Percentiles rank a stretch among this genome's conserved stretches.
phyloP scores from a whole-genome alignment of 2,329 filamentous ascomycete species.

The Trichoderma sp. region DNA sequence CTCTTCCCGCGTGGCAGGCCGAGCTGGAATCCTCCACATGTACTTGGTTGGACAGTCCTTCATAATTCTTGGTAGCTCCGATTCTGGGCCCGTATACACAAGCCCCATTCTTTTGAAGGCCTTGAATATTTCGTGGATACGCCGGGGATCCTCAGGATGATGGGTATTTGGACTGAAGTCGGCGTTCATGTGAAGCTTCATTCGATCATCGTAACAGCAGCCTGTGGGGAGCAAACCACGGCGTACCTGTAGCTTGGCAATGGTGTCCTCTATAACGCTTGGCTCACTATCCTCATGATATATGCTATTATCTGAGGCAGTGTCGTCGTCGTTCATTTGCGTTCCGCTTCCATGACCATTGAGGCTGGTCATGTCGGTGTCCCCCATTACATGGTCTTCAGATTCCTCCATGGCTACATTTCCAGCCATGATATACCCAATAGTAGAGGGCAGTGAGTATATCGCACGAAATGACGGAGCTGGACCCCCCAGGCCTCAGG shows the following conservation, averaged over 20 bases:
- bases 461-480: background rate
- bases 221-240: conserved; percentile 64
- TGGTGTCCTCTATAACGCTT: conserved; percentile 37
- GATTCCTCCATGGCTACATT: conserved; percentile 42
- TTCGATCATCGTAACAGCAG: conserved; percentile 86
- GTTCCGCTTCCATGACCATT: conserved; percentile 17
- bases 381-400: conserved; percentile 44
- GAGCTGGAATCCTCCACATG: conserved; percentile 74
- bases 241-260: conserved; percentile 40
- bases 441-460: background rate
- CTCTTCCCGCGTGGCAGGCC: conserved; percentile 75
- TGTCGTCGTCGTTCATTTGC: conserved; percentile 30
- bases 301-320: conserved; percentile 35
- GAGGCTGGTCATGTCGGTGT: conserved; percentile 35
- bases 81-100: conserved; percentile 60
- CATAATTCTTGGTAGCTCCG: conserved; percentile 51
- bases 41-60: conserved; percentile 55
- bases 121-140: conserved; percentile 91
- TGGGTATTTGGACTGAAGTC: conserved; percentile 71
- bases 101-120: conserved; percentile 80
- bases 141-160: conserved; percentile 89
- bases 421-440: conserved; percentile 19
- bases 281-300: conserved; percentile 36
- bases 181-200: conserved; percentile 92
- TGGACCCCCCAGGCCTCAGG: background rate